Evolutionary conservation across 2,329 filamentous ascomycete species (phyloP), one percentile per base, ranked within the genome.

Genomic region (Aspergillus brunneoviolaceus): DNA sequence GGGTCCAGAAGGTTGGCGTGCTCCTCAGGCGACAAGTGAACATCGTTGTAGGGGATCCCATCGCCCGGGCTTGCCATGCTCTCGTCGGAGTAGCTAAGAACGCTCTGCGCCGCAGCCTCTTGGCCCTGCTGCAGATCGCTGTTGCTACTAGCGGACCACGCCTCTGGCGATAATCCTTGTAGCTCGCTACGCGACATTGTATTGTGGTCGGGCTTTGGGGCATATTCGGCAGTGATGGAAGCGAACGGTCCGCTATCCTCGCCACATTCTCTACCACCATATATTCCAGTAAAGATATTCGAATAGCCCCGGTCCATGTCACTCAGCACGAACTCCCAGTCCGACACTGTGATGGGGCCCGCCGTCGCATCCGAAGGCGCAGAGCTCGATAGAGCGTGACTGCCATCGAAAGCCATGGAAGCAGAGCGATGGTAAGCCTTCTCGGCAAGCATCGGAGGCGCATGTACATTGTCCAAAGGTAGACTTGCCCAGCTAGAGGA

Each of bases 241-340:
- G 71, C 69, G 35, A 76, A 75, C 12, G 73, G 73, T 12, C 73
- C 72, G 4, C 64, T 55, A 53, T 74, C 72, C 60, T 76, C 71
- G 42, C 74, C 71, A 49, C 72, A 75, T 61, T 78, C 77, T 64
- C 72, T 79, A 45, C 71, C 77, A 12, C 75, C 77, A 53, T 82
- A 81, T n/a, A 82, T 76, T 3, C 77, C 77, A 21, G 79, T 81
- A 60, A 81, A 95, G n/a, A 96, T 89, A 70, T 94, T 96, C 57
- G 88, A 86, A 65, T 89, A 84, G 0, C 91, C 91, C 39, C 87
- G 87, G 67, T 96, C 92, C 73, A 96, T 87, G 23, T 88, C 89
- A 4, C 89, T 88, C 2, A 96, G 82, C 0, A 96, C 82, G 1
- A 88, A 86, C 73, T 96, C 92, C 92, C 92, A 96, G 67, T 95